These are phyloP conservation scores for Russula compacta DNA, from an alignment of 768 basidiomycete genomes.

Conservation along the genomic window DNA sequence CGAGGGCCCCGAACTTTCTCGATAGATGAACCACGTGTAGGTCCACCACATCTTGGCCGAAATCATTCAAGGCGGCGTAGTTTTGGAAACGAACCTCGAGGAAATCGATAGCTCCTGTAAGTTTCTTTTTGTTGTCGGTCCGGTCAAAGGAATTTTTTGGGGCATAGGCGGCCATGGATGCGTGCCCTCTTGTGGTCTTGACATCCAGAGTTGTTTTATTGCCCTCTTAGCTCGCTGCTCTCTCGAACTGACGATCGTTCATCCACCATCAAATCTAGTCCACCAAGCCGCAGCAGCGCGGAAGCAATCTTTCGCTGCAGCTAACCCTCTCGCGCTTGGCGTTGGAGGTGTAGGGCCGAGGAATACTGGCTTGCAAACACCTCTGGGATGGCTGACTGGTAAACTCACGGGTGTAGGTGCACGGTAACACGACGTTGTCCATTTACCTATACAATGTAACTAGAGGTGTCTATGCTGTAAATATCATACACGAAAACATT, in stretches of 20 bases:
- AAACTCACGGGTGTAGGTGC: conserved; percentile 61
- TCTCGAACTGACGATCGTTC: not conserved
- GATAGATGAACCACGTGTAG: conserved; percentile 31
- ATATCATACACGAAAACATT: not conserved
- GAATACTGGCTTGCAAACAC: conserved; percentile 53
- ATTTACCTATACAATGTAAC: not conserved
- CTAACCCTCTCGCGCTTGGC: conserved; percentile 75
- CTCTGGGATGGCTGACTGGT: conserved; percentile 71
- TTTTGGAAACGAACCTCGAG: conserved; percentile 89
- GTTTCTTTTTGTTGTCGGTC: conserved; percentile 20
- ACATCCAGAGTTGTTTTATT: not conserved
- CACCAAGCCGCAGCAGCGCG: conserved; percentile 61
- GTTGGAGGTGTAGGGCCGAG: conserved; percentile 49
- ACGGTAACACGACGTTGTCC: conserved; percentile 24
- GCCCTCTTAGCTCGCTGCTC: not conserved
- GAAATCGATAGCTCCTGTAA: conserved; percentile 68
- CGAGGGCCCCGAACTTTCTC: not conserved
- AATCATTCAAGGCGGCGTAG: conserved; percentile 93
- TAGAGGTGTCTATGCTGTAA: not conserved
- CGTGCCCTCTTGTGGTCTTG: not conserved
- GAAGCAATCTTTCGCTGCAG: conserved; percentile 70
- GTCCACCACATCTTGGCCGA: conserved; percentile 94
- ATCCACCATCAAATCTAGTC: conserved; percentile 34
- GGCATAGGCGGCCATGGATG: not conserved
- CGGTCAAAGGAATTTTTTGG: not conserved